phyloP scores from a whole-genome alignment of 2,329 filamentous ascomycete genomes.

The Lachnellula suecica region DNA sequence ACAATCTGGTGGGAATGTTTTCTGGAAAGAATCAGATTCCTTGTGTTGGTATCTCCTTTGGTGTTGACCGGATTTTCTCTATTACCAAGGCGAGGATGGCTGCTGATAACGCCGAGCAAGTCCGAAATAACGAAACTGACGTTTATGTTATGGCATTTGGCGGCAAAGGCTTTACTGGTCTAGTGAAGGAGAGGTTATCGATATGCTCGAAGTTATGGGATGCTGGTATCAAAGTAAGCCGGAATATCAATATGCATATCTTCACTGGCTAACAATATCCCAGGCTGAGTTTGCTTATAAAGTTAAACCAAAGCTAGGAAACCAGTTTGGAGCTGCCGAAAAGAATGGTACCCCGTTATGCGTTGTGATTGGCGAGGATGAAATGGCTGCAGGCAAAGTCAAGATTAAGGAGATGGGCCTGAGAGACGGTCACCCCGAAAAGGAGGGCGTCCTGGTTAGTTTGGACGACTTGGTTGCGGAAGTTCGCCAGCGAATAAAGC shows the following conservation, averaged over 20 bases:
- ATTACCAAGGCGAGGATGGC: slow-evolving; percentile 79
- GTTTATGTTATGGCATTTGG: slow-evolving; percentile 96
- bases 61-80: slow-evolving; percentile 92
- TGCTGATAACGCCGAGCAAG: slow-evolving; percentile 51
- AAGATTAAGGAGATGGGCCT: slow-evolving; percentile 86
- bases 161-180: slow-evolving; percentile 77
- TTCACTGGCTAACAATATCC: slow-evolving; percentile 5
- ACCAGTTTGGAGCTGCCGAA: slow-evolving; percentile 92
- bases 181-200: slow-evolving; percentile 81
- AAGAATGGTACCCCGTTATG: slow-evolving; percentile 76
- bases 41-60: slow-evolving; percentile 90
- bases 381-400: slow-evolving; percentile 78
- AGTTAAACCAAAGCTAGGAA: slow-evolving; percentile 81
- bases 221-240: slow-evolving; percentile 73
- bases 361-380: slow-evolving; percentile 88
- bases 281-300: slow-evolving; percentile 86
- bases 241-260: background rate
- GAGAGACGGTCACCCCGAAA: slow-evolving; percentile 80
- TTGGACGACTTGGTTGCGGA: slow-evolving; percentile 62
- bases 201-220: slow-evolving; percentile 79
- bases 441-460: slow-evolving; percentile 78
- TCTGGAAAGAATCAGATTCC: slow-evolving; percentile 80
- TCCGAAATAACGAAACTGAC: slow-evolving; percentile 75
- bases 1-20: slow-evolving; percentile 94
- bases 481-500: slow-evolving; percentile 51